These are phyloP conservation scores for Pseudofabraea citricarpa DNA, from an alignment of 2,329 filamentous ascomycete species.

Conservation along the genomic window DNA sequence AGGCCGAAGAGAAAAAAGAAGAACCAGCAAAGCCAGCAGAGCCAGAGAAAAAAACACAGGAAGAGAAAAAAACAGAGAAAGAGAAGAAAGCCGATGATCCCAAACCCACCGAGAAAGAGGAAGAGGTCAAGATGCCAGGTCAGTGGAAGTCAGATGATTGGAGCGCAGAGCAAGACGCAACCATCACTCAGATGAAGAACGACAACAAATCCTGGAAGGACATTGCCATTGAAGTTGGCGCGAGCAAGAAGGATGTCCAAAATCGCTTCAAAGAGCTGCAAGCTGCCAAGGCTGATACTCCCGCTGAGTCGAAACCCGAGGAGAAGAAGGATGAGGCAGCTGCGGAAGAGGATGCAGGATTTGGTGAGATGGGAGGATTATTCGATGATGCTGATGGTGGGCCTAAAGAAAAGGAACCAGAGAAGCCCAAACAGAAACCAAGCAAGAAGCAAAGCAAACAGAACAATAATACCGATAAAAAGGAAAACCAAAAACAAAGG, in stretches of 20 bases:
- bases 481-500: not conserved
- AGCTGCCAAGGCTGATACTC: constrained; percentile 1
- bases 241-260: constrained; percentile 5
- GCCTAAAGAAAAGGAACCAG: constrained; percentile 3
- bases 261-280: constrained; percentile 6
- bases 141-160: constrained; percentile 9
- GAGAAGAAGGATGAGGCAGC: constrained; percentile 2
- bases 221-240: constrained; percentile 9
- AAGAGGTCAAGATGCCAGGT: constrained; percentile 3
- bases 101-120: constrained; percentile 3
- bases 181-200: constrained; percentile 20
- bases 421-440: not conserved
- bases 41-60: not conserved
- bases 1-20: constrained; percentile 6
- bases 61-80: not conserved
- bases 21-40: not conserved
- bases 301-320: constrained; percentile 7
- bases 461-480: too few species aligned
- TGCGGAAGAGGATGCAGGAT: not conserved
- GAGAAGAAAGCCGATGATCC: not conserved
- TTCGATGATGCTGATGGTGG: not conserved
- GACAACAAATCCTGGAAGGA: constrained; percentile 20
- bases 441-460: not conserved
- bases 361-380: not conserved
- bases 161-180: constrained; percentile 21